phyloP scores from a whole-genome alignment of 202 grass and related monocot species.

The Zoysia matrella region DNA sequence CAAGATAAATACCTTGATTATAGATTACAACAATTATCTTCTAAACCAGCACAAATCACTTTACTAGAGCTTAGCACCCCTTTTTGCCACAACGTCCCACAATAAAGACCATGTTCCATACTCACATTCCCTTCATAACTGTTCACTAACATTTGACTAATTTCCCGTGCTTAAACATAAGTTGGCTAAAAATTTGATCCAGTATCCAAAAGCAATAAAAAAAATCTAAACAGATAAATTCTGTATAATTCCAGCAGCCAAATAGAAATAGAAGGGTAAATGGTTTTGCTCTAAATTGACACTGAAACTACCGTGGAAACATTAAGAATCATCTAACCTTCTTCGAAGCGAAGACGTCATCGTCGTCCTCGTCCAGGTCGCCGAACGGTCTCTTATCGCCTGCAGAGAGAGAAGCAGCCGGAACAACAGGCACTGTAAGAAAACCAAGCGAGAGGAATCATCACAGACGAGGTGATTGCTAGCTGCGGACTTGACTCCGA shows the following conservation, averaged over 20 bases:
- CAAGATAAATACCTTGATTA: not conserved
- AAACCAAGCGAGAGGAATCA: not conserved
- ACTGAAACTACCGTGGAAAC: not conserved
- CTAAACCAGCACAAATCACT: not conserved
- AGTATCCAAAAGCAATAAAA: not conserved
- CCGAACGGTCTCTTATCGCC: conserved; percentile 39
- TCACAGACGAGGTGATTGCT: not conserved
- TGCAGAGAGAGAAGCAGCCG: not conserved
- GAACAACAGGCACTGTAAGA: not conserved
- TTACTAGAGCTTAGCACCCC: not conserved
- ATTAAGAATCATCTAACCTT: conserved; percentile 46
- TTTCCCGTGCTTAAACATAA: not conserved
- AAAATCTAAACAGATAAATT: not conserved
- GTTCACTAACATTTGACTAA: not conserved
- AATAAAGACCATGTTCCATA: not conserved
- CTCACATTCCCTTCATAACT: not conserved
- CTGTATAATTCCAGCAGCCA: not conserved
- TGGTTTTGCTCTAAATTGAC: not conserved
- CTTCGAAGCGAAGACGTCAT: conserved; percentile 81
- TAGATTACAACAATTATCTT: not conserved
- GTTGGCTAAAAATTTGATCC: not conserved
- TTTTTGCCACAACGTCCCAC: not conserved
- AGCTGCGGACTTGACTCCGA: not conserved
- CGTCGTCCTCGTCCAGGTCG: conserved; percentile 88
- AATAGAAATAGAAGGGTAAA: not conserved